phyloP scores from a whole-genome alignment of 2,329 filamentous ascomycete species.

The Apiospora sp. region DNA sequence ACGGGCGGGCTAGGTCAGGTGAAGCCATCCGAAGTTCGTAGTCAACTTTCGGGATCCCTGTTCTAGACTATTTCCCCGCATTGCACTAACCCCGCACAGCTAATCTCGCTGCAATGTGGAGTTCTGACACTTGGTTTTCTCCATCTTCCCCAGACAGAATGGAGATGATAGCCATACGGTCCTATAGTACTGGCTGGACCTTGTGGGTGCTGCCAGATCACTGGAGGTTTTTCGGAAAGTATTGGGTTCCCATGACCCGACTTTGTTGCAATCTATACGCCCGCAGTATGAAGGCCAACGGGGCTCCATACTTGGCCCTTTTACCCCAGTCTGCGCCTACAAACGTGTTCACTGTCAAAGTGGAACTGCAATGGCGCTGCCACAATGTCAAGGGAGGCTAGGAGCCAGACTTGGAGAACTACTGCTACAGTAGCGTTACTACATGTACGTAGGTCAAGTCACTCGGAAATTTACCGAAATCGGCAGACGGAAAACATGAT shows the following conservation, averaged over 20 bases:
- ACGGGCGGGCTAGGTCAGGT: not conserved
- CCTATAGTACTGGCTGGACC: not conserved
- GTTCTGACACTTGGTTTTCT: not conserved
- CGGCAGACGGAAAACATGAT: not conserved
- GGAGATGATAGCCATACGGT: not conserved
- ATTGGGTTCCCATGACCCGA: not conserved
- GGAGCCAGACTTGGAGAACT: not conserved
- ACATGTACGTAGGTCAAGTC: not conserved
- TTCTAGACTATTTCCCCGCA: slow-evolving; percentile 17
- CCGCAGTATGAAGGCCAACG: not conserved
- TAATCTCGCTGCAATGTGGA: not conserved
- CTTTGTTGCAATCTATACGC: not conserved
- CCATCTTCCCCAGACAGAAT: slow-evolving; percentile 7
- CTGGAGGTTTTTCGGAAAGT: not conserved
- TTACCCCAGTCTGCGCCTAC: not conserved
- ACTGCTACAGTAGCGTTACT: too few species aligned
- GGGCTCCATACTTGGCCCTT: not conserved
- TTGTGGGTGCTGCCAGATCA: not conserved
- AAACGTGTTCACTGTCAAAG: not conserved
- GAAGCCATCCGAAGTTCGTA: not conserved
- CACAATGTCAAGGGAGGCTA: not conserved
- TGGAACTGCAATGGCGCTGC: not conserved
- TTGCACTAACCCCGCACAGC: slow-evolving; percentile 12
- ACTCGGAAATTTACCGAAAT: not conserved
- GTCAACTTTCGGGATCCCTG: not conserved